Evolutionary conservation across 108 stramenopile species (phyloP).

Genomic region (Skeletonema potamos): DNA sequence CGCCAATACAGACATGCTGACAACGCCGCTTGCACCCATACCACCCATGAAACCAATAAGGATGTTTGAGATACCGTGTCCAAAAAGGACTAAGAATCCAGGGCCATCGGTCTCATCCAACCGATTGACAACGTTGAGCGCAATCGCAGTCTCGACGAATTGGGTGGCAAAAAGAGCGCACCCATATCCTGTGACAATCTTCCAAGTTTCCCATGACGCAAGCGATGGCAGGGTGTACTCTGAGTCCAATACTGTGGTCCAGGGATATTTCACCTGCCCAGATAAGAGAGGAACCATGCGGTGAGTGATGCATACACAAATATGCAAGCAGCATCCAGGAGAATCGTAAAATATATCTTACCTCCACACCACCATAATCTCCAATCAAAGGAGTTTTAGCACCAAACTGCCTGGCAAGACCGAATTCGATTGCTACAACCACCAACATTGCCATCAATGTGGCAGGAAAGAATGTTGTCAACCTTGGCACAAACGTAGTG

Average conservation of each 20-base stretch:
- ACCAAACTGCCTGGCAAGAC: slow-evolving; percentile 36
- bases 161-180: slow-evolving; percentile 35
- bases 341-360: slow-evolving; percentile 3
- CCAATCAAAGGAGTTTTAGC: slow-evolving; percentile 39
- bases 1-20: slow-evolving; percentile 34
- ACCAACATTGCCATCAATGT: slow-evolving; percentile 31
- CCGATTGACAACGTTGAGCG: slow-evolving; percentile 44
- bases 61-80: slow-evolving; percentile 43
- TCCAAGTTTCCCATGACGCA: slow-evolving; percentile 39
- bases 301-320: background rate
- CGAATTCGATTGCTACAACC: slow-evolving; percentile 27
- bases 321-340: background rate
- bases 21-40: slow-evolving; percentile 44
- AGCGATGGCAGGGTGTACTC: slow-evolving; percentile 32
- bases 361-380: slow-evolving; percentile 46
- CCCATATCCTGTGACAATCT: slow-evolving; percentile 38
- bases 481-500: slow-evolving; percentile 25
- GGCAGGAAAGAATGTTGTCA: slow-evolving; percentile 41
- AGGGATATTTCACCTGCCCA: slow-evolving; percentile 19
- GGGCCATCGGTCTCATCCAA: slow-evolving; percentile 41
- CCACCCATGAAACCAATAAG: slow-evolving; percentile 42
- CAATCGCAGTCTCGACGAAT: slow-evolving; percentile 44
- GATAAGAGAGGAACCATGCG: background rate
- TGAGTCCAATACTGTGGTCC: slow-evolving; percentile 24
- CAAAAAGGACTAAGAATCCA: slow-evolving; percentile 34